Evolutionary conservation across 768 basidiomycete genomes (phyloP).

Genomic region (Boletus coccyginus): DNA sequence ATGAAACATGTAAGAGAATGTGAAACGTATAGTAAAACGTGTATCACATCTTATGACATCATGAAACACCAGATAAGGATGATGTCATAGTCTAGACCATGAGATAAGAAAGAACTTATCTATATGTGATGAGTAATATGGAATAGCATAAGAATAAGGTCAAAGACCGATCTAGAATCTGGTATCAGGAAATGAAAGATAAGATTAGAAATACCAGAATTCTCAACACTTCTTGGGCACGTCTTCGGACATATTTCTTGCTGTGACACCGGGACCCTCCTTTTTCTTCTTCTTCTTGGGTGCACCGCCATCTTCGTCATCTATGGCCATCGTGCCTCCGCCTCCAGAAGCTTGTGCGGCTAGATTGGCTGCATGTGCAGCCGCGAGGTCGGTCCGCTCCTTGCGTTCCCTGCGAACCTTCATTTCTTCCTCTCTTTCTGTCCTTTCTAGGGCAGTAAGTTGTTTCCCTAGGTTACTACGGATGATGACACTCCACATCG

Average conservation of each 20-base stretch:
- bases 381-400: conserved; percentile 69
- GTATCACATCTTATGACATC: too few species aligned
- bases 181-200: too few species aligned
- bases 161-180: too few species aligned
- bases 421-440: conserved; percentile 83
- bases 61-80: too few species aligned
- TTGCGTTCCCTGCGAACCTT: conserved; percentile 72
- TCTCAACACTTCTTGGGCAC: conserved; percentile 91
- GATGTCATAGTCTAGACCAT: too few species aligned
- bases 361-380: conserved; percentile 63
- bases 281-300: conserved; percentile 82
- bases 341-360: conserved; percentile 52
- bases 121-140: too few species aligned
- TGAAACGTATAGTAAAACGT: too few species aligned
- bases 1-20: too few species aligned
- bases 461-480: conserved; percentile 81
- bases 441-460: conserved; percentile 68
- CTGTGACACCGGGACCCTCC: conserved; percentile 80
- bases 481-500: conserved; percentile 83
- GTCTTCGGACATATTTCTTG: conserved; percentile 88
- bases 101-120: too few species aligned
- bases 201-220: too few species aligned
- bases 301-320: conserved; percentile 52
- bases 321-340: conserved; percentile 28
- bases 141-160: too few species aligned